Percentiles rank a stretch among this genome's conserved stretches.
phyloP scores from a whole-genome alignment of 2,329 filamentous ascomycete species.

The Orbilia brochopaga region DNA sequence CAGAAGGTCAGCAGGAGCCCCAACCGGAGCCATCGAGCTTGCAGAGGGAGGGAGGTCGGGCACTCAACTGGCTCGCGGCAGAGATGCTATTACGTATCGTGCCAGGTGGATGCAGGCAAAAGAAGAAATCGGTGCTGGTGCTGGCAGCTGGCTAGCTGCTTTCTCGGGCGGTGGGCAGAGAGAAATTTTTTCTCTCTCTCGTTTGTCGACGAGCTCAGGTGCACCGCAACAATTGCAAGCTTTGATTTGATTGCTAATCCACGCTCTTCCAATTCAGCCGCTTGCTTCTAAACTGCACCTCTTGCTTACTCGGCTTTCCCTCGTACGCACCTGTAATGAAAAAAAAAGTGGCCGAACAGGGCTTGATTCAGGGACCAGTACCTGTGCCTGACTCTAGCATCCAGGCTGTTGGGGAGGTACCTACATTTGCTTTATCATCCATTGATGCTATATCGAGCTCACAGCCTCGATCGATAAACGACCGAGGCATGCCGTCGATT shows the following conservation, averaged over 20 bases:
- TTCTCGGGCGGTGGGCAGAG: constrained; percentile 28
- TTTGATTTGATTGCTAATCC: constrained; percentile 40
- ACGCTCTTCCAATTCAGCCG: background rate
- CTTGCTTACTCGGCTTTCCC: background rate
- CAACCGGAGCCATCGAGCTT: no score
- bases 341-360: constrained; percentile 30
- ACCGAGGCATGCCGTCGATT: background rate
- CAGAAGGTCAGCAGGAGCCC: background rate
- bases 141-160: background rate
- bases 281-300: no score
- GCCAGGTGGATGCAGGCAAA: background rate
- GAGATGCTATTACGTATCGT: no score
- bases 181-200: constrained; percentile 29
- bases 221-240: constrained; percentile 11
- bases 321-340: background rate
- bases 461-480: constrained; percentile 30
- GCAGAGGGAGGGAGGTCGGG: no score
- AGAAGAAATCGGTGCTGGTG: background rate
- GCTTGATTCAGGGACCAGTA: constrained; percentile 33
- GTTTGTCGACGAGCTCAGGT: constrained; percentile 31
- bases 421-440: constrained; percentile 35
- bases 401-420: constrained; percentile 28
- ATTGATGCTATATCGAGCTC: background rate
- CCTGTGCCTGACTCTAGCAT: constrained; percentile 29
- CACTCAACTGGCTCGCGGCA: no score